Evolutionary conservation across 139 green algal genomes (phyloP).

Genomic region (Diplosphaera chodatii): DNA sequence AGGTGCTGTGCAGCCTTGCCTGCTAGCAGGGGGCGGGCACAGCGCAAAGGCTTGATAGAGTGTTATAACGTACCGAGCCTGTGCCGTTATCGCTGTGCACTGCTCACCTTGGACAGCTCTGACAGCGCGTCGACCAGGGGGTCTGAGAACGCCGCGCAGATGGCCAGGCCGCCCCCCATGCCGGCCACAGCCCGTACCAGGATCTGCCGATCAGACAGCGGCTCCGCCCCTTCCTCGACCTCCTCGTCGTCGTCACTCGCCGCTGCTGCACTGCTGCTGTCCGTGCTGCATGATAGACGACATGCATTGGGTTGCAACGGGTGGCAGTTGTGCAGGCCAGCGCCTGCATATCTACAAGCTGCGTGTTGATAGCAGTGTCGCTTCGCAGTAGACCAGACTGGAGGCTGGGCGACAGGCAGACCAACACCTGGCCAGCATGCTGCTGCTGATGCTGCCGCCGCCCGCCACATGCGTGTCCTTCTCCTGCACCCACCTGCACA

Average conservation of each 20-base stretch:
- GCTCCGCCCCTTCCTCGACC: not conserved
- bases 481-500: slow-evolving; percentile 10
- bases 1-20: no score
- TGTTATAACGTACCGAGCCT: no score
- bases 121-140: slow-evolving; percentile 42
- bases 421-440: not conserved
- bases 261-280: no score
- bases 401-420: not conserved
- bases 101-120: slow-evolving; percentile 29
- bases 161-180: slow-evolving; percentile 16
- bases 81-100: no score
- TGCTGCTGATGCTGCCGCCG: not conserved
- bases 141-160: slow-evolving; percentile 34
- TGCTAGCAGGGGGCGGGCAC: no score
- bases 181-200: slow-evolving; percentile 1
- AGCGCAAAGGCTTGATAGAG: no score
- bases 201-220: slow-evolving; percentile 10
- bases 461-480: not conserved
- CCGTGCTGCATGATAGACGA: no score
- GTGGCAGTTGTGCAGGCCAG: no score
- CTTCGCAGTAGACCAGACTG: no score
- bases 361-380: no score
- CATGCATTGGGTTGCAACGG: no score
- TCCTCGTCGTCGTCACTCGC: slow-evolving; percentile 1
- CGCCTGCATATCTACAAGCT: no score